phyloP scores from a whole-genome alignment of 202 grass and related monocot species.

The Cymbopogon flexuosus region DNA sequence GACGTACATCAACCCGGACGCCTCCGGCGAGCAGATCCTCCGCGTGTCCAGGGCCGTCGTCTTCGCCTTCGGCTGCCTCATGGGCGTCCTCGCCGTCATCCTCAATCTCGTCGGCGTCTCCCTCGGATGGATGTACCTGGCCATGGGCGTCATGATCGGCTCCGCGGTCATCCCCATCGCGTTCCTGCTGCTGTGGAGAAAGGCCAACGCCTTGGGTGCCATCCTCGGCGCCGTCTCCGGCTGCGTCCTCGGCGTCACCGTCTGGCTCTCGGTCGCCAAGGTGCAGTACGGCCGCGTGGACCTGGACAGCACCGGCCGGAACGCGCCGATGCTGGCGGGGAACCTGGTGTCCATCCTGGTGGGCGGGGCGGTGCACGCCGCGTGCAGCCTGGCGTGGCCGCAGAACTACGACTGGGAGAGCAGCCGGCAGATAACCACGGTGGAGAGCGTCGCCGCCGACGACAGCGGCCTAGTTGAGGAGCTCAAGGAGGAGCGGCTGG shows the following conservation, averaged over 20 bases:
- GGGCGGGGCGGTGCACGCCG: slow-evolving; percentile 64
- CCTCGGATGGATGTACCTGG: slow-evolving; percentile 92
- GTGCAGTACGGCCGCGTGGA: slow-evolving; percentile 73
- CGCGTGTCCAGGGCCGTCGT: slow-evolving; percentile 65
- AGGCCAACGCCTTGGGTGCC: slow-evolving; percentile 74
- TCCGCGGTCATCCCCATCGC: slow-evolving; percentile 82
- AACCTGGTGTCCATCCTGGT: slow-evolving; percentile 75
- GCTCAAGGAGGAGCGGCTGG: slow-evolving; percentile 72
- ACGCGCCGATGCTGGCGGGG: slow-evolving; percentile 86
- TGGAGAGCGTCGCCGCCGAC: slow-evolving; percentile 42
- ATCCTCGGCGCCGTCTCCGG: slow-evolving; percentile 52
- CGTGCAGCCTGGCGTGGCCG: slow-evolving; percentile 59
- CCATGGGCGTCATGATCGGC: slow-evolving; percentile 82
- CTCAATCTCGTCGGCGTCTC: slow-evolving; percentile 76
- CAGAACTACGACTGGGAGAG: slow-evolving; percentile 89
- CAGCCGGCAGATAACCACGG: slow-evolving; percentile 60
- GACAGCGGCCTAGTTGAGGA: slow-evolving; percentile 44
- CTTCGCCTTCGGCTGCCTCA: slow-evolving; percentile 58
- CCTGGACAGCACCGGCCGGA: slow-evolving; percentile 73
- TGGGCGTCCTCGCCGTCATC: slow-evolving; percentile 75
- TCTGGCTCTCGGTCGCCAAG: slow-evolving; percentile 72
- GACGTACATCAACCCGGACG: slow-evolving; percentile 75
- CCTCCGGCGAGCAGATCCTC: slow-evolving; percentile 79
- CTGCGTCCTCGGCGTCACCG: slow-evolving; percentile 58
- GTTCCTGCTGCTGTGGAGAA: slow-evolving; percentile 78